A percentile compares a stretch with the other conserved stretches of the same genome.
Conservation (phyloP, 768 basidiomycete species). For the Steccherinum ochraceum region DNA sequence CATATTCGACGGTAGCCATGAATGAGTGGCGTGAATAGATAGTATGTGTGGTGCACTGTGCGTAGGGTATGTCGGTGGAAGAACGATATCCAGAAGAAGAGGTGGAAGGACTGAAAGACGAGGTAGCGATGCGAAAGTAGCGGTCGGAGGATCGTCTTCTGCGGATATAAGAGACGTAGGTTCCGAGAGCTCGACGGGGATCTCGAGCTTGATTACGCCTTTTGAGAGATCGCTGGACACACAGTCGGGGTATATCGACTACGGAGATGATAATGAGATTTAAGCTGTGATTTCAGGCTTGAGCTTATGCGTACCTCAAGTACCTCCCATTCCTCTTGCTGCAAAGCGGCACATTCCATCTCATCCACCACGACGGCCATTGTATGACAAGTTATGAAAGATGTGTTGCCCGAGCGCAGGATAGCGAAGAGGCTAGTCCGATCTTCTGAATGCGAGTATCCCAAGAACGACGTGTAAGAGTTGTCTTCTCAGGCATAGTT, state of each 20-base stretch:
- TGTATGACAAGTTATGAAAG: too few species aligned
- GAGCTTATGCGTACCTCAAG: constrained; percentile 39
- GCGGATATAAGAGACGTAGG: constrained; percentile 34
- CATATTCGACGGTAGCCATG: constrained; percentile 46
- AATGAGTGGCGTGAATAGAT: constrained; percentile 47
- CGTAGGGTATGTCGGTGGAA: constrained; percentile 53
- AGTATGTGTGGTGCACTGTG: constrained; percentile 44
- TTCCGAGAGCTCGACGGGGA: constrained; percentile 55
- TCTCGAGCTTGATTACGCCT: constrained; percentile 47
- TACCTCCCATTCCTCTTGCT: constrained; percentile 56
- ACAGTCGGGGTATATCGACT: constrained; percentile 81
- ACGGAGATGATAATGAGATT: neutral
- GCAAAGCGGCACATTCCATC: constrained; percentile 23
- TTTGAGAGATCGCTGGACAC: constrained; percentile 34
- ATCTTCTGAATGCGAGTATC: too few species aligned
- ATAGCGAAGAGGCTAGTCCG: too few species aligned
- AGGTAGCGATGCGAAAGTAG: constrained; percentile 16
- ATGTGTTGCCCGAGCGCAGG: too few species aligned
- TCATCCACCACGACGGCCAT: neutral
- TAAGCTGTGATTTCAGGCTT: neutral
- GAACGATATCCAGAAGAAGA: constrained; percentile 46
- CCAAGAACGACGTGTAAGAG: neutral
- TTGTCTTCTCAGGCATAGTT: neutral
- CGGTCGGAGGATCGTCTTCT: constrained; percentile 14
- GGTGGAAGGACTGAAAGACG: constrained; percentile 54